Evolutionary conservation across 352 stramenopile species (phyloP).

Genomic region (Globisporangium paddicum): DNA sequence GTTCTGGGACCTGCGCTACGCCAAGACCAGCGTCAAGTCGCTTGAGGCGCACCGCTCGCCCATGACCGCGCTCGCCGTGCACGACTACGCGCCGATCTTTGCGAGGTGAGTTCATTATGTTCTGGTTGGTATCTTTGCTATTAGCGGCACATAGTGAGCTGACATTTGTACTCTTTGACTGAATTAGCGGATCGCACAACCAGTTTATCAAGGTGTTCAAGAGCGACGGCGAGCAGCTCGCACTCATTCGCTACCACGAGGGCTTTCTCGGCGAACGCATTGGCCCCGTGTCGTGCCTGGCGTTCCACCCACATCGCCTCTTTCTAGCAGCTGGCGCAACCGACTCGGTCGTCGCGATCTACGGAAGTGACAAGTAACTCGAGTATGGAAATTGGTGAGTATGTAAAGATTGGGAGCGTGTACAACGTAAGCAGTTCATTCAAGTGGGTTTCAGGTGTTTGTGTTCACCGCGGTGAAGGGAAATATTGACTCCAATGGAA

Average conservation of each 20-base stretch:
- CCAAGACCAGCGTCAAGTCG: conserved; percentile 75
- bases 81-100: conserved; percentile 95
- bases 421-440: not conserved
- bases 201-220: conserved; percentile 99
- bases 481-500: too few relatives aligned
- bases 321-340: conserved; percentile 94
- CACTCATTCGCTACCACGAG: conserved; percentile 93
- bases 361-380: conserved; percentile 70
- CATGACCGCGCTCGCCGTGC: conserved; percentile 96
- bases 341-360: conserved; percentile 95
- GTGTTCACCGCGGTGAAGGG: not conserved
- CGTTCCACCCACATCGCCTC: conserved; percentile 96
- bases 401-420: not conserved
- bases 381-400: not conserved
- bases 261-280: conserved; percentile 96
- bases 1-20: conserved; percentile 95
- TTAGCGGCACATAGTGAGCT: not conserved
- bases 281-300: conserved; percentile 94
- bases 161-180: not conserved
- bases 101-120: conserved; percentile 57
- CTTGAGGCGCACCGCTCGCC: conserved; percentile 89
- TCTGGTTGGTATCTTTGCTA: not conserved
- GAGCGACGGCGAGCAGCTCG: conserved; percentile 83
- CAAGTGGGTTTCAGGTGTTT: not conserved
- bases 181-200: conserved; percentile 92